Conservation (phyloP, 2,329 filamentous ascomycete species). For the Stachybotrys chartarum region DNA sequence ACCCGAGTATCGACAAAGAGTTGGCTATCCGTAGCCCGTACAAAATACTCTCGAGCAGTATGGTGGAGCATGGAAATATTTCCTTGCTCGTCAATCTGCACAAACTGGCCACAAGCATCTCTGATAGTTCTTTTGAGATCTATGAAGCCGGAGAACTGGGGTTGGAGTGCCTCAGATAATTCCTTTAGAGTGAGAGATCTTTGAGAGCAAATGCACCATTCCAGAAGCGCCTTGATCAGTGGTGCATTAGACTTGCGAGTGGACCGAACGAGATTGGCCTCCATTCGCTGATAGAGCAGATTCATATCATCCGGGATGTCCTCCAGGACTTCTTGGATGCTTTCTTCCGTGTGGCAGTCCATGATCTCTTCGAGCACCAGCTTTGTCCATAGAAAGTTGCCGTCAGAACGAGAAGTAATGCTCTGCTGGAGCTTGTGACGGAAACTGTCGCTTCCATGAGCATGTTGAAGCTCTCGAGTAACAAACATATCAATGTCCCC, state of each 20-base stretch:
- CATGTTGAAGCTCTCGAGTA: slow-evolving; percentile 11
- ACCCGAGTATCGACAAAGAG: too few species aligned
- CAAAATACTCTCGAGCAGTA: too few species aligned
- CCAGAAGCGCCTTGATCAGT: neutral
- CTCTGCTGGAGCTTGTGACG: slow-evolving; percentile 10
- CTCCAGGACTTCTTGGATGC: slow-evolving; percentile 13
- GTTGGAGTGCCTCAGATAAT: neutral
- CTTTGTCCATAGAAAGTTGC: slow-evolving; percentile 26
- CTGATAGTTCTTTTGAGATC: neutral
- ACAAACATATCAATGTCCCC: slow-evolving; percentile 1
- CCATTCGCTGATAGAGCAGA: neutral
- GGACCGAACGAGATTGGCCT: neutral
- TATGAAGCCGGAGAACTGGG: neutral
- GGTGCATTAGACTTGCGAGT: neutral
- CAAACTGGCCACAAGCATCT: neutral
- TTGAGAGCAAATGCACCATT: neutral
- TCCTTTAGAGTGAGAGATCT: neutral
- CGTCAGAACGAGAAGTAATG: slow-evolving; percentile 8
- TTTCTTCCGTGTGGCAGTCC: slow-evolving; percentile 13
- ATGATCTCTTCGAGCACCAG: slow-evolving; percentile 19
- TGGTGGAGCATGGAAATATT: slow-evolving; percentile 4
- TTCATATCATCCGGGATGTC: slow-evolving; percentile 6
- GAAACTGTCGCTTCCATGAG: slow-evolving; percentile 11
- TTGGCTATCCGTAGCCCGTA: too few species aligned
- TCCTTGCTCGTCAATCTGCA: slow-evolving; percentile 13